phyloP scores from a whole-genome alignment of 805 yeast genomes.

The Myxozyma melibiosi region DNA sequence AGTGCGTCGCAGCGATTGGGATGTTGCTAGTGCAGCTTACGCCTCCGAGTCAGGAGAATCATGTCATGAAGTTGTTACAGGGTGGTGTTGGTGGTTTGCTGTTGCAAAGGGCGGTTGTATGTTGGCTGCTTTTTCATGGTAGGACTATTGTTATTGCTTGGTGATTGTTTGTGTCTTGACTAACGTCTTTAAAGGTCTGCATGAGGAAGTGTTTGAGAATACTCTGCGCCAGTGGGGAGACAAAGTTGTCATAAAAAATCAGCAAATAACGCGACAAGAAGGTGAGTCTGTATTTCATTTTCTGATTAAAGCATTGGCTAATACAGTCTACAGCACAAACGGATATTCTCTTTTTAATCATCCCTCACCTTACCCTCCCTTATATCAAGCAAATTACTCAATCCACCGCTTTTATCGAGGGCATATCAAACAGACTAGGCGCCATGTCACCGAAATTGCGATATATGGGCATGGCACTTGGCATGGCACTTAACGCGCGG shows the following conservation, averaged over 20 bases:
- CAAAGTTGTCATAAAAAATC: slow-evolving; percentile 14
- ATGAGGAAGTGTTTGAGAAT: slow-evolving; percentile 18
- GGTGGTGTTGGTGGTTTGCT: slow-evolving; percentile 1
- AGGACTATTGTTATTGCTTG: too few species aligned
- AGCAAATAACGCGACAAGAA: slow-evolving; percentile 21
- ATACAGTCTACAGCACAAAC: background rate
- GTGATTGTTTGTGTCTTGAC: background rate
- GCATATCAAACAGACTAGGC: slow-evolving; percentile 58
- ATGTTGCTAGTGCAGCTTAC: slow-evolving; percentile 5
- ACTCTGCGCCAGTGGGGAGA: slow-evolving; percentile 23
- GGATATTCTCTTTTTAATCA: slow-evolving; percentile 15
- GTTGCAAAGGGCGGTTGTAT: slow-evolving; percentile 10
- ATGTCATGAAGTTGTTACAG: slow-evolving; percentile 6
- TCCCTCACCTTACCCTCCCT: slow-evolving; percentile 15
- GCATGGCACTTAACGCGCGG: slow-evolving; percentile 46
- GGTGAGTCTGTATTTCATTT: background rate
- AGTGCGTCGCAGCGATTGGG: slow-evolving; percentile 5
- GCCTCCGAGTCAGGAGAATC: slow-evolving; percentile 5
- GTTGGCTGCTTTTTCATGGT: slow-evolving; percentile 26
- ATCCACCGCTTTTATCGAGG: slow-evolving; percentile 48
- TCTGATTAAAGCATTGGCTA: background rate
- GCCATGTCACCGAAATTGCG: slow-evolving; percentile 53
- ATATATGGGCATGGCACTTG: slow-evolving; percentile 58
- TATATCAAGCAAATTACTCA: slow-evolving; percentile 34
- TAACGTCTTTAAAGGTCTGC: slow-evolving; percentile 3